phyloP scores from a whole-genome alignment of 2,329 filamentous ascomycete species.

The Clonostachys sp. region DNA sequence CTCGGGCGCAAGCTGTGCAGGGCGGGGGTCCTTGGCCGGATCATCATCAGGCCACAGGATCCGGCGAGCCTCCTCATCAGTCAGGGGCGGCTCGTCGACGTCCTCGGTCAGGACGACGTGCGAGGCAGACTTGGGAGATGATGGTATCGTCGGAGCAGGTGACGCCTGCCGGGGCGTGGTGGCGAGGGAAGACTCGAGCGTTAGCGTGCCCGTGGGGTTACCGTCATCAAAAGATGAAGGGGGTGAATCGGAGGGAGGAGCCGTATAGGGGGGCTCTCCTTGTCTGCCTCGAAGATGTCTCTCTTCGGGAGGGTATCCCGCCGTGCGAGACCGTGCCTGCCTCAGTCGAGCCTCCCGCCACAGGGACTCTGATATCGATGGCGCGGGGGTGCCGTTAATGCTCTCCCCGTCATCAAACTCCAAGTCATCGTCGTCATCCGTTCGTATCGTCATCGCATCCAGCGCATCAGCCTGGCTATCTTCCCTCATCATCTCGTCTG shows the following conservation, averaged over 20 bases:
- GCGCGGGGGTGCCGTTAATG: constrained; percentile 8
- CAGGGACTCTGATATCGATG: constrained; percentile 3
- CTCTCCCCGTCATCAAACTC: constrained; percentile 8
- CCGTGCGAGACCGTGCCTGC: constrained; percentile 2
- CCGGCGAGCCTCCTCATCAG: constrained; percentile 29
- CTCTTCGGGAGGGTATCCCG: constrained; percentile 3
- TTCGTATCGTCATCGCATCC: constrained; percentile 19
- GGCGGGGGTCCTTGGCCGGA: constrained; percentile 4
- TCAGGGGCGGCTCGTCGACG: constrained; percentile 24
- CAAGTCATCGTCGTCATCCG: constrained; percentile 8
- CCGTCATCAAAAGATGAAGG: not conserved
- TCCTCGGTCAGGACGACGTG: constrained; percentile 6
- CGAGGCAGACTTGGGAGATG: constrained; percentile 1
- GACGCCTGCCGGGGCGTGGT: not conserved
- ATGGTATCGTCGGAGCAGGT: not conserved
- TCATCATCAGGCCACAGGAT: constrained; percentile 31
- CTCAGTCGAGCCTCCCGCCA: not conserved
- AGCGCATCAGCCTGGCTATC: constrained; percentile 6
- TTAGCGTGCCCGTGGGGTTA: not conserved
- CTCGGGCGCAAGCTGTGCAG: constrained; percentile 5
- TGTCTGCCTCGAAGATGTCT: not conserved
- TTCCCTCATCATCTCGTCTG: constrained; percentile 20
- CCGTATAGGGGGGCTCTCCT: not conserved
- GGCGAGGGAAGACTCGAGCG: not conserved
- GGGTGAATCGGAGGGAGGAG: constrained; percentile 1